These are phyloP conservation scores for Chrysoporthe deuterocubensis DNA, from an alignment of 2,329 filamentous ascomycete species.

Conservation along the genomic window DNA sequence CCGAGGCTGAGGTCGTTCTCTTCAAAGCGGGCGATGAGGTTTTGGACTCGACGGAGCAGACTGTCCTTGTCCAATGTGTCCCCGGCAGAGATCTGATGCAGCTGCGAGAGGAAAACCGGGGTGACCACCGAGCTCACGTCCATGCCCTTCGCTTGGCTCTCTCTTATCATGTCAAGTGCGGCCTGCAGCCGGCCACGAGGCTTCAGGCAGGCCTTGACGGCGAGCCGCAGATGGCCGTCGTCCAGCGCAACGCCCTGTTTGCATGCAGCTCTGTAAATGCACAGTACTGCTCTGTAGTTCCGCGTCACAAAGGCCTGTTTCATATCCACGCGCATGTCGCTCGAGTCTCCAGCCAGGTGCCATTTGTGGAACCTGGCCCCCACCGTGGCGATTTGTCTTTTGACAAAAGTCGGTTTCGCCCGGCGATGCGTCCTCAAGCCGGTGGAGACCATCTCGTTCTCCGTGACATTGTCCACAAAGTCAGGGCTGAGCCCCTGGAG, in stretches of 20 bases:
- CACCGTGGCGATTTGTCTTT: slow-evolving; percentile 18
- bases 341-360: slow-evolving; percentile 8
- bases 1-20: slow-evolving; percentile 32
- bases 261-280: slow-evolving; percentile 45
- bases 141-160: slow-evolving; percentile 44
- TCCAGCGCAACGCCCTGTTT: slow-evolving; percentile 43
- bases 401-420: slow-evolving; percentile 15
- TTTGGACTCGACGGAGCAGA: slow-evolving; percentile 30
- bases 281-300: slow-evolving; percentile 16
- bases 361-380: slow-evolving; percentile 18
- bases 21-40: slow-evolving; percentile 33
- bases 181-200: slow-evolving; percentile 34
- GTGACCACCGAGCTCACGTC: slow-evolving; percentile 48
- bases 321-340: slow-evolving; percentile 25
- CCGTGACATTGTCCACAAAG: slow-evolving; percentile 44
- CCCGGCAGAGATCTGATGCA: slow-evolving; percentile 40
- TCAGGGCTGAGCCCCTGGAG: slow-evolving; percentile 39
- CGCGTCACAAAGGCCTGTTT: slow-evolving; percentile 20
- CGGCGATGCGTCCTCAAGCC: slow-evolving; percentile 13
- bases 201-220: slow-evolving; percentile 48
- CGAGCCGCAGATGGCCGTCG: slow-evolving; percentile 50
- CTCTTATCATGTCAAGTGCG: slow-evolving; percentile 46
- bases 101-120: slow-evolving; percentile 43
- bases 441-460: slow-evolving; percentile 29
- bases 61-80: slow-evolving; percentile 29